phyloP scores from a whole-genome alignment of 116 monocot species.

The Zostera marina region DNA sequence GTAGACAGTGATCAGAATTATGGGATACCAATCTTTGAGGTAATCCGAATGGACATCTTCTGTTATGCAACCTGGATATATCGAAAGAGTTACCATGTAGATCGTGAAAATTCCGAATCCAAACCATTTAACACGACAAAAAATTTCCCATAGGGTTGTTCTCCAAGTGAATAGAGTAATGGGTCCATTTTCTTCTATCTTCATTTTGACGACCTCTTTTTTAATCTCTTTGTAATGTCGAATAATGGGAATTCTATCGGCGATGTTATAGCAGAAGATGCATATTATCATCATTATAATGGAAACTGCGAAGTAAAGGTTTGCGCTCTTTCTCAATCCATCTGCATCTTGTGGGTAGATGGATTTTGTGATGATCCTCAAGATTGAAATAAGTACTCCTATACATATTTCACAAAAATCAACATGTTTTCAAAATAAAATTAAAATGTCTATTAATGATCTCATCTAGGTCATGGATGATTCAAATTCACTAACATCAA shows the following conservation, averaged over 20 bases:
- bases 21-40: constrained; percentile 21
- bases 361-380: constrained; percentile 19
- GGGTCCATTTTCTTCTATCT: constrained; percentile 4
- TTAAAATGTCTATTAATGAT: too few species aligned
- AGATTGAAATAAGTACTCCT: constrained; percentile 17
- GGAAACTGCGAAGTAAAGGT: constrained; percentile 19
- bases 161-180: constrained; percentile 4
- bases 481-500: too few species aligned
- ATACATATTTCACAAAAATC: too few species aligned
- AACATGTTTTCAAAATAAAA: too few species aligned
- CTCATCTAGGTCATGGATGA: too few species aligned
- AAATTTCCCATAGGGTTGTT: constrained; percentile 12
- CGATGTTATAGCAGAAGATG: constrained; percentile 17
- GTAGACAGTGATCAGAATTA: constrained; percentile 16
- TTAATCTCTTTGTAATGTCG: constrained; percentile 17
- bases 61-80: constrained; percentile 20
- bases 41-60: constrained; percentile 17
- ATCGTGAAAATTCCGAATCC: constrained; percentile 18
- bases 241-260: constrained; percentile 13
- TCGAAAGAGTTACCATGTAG: constrained; percentile 20
- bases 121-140: constrained; percentile 12
- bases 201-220: constrained; percentile 1
- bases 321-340: constrained; percentile 20
- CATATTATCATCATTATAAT: constrained; percentile 11
- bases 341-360: constrained; percentile 11